Percentiles rank a stretch among this genome's conserved stretches.
These are phyloP conservation scores for Diutina rugosa DNA, from an alignment of 1,139 yeast genomes.

Conservation along the genomic window DNA sequence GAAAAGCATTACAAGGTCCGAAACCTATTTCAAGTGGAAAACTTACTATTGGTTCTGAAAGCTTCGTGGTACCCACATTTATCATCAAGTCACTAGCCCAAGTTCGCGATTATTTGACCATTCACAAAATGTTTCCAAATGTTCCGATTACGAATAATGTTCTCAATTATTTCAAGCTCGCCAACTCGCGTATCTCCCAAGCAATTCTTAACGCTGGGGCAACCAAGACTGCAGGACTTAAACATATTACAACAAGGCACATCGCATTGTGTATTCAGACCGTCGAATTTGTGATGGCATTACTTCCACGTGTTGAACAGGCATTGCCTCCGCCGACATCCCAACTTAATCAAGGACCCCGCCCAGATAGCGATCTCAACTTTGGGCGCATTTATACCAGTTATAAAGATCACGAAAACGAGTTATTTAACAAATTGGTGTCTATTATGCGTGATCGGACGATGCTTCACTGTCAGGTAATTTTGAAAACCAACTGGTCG, in stretches of 20 bases:
- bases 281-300: constrained; percentile 25
- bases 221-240: constrained; percentile 59
- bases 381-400: constrained; percentile 17
- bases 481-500: constrained; percentile 39
- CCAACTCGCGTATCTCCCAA: constrained; percentile 45
- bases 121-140: constrained; percentile 39
- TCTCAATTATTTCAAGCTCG: constrained; percentile 36
- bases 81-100: constrained; percentile 19
- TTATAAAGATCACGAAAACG: constrained; percentile 50
- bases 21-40: constrained; percentile 11
- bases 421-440: constrained; percentile 53
- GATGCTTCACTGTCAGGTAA: constrained; percentile 30
- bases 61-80: constrained; percentile 33
- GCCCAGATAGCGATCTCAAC: constrained; percentile 16
- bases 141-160: constrained; percentile 19
- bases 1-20: not conserved
- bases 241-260: constrained; percentile 66
- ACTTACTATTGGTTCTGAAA: constrained; percentile 23
- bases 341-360: not conserved
- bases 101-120: constrained; percentile 34
- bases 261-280: constrained; percentile 57
- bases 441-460: constrained; percentile 62
- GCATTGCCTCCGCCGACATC: constrained; percentile 6
- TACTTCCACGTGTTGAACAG: constrained; percentile 11
- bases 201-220: constrained; percentile 72